A percentile compares a stretch with the other conserved stretches of the same genome.
phyloP scores from a whole-genome alignment of 1,284 basidiomycete species.

The Tilletia setariae region DNA sequence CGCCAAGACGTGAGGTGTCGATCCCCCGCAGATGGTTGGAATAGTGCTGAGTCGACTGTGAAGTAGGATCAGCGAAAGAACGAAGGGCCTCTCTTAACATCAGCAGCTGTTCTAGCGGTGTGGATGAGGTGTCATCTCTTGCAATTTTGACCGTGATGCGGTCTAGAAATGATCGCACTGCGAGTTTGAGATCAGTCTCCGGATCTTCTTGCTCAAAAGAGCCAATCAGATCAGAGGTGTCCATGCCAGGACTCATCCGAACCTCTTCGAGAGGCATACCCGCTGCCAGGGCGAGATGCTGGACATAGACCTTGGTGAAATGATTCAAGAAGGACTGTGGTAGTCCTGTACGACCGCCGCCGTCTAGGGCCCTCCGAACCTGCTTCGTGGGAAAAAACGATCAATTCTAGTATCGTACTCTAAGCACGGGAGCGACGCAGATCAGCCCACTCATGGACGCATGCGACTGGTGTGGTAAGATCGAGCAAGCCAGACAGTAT shows the following conservation, averaged over 20 bases:
- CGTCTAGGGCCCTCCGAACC: no score
- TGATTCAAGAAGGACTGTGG: slow-evolving; percentile 97
- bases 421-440: no score
- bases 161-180: background rate
- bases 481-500: no score
- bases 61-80: background rate
- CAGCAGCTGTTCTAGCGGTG: background rate
- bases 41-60: no score
- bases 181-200: slow-evolving; percentile 10
- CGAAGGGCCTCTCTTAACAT: background rate
- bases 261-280: slow-evolving; percentile 73
- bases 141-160: background rate
- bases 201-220: slow-evolving; percentile 80
- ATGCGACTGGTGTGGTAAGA: no score
- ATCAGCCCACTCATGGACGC: no score
- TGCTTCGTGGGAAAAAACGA: no score
- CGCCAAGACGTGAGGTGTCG: background rate
- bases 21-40: background rate
- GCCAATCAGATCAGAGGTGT: slow-evolving; percentile 90
- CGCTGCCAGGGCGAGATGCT: slow-evolving; percentile 74
- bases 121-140: background rate
- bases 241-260: slow-evolving; percentile 78
- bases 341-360: slow-evolving; percentile 93
- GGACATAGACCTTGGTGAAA: slow-evolving; percentile 93
- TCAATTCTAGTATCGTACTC: no score